Base-by-base conservation (phyloP, 345 rosid genomes). In the Hirschfeldia incana region DNA sequence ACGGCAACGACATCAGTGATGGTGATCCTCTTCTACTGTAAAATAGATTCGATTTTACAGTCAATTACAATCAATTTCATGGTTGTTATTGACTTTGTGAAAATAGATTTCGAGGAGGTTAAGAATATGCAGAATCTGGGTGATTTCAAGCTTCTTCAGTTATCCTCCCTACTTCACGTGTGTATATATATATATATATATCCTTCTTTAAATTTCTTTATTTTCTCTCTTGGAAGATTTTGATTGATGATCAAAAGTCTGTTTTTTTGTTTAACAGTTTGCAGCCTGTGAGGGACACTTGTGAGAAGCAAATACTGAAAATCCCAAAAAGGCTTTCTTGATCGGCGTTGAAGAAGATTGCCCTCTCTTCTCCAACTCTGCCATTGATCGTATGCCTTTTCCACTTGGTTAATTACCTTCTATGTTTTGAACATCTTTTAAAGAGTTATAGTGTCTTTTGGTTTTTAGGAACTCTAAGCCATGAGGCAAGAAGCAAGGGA, bases 91-190 rank as follows among this genome's bases (percentile, higher is more conserved):
- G 21, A 0, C 21, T 65, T 72, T 66, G 26, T 78, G 73, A 59
- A n/a, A 21, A 44, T 33, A 73, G 77, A 46, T 9, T 37, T 57
- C 37, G 0, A 29, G 57, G 61, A 7, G 26, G 4, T 29, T 49
- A 65, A 69, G 7, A 76, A 83, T 80, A 94, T 94, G 97, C 97
- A 90, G 94, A 89, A 80, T 44, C 37, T 86, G 88, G 98, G 89
- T 72, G 92, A 90, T 79, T 93, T 88, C 86, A 95, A 90, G 89
- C 87, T 92, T 70, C 88, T 93, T 91, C 90, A 92, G 83, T 77
- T 95, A 95, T 81, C 98, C 99, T 8, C 99, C 98, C 8, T 95
- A 95, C 84, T 95, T 95, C 90, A 95, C 98, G 99, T 94, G 21
- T 21, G 21, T 21, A 21, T 21, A 21, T 21, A 64, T 63, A 21